Evolutionary conservation across 208 protist genomes (phyloP).

Genomic region (Trypanosoma boissoni): DNA sequence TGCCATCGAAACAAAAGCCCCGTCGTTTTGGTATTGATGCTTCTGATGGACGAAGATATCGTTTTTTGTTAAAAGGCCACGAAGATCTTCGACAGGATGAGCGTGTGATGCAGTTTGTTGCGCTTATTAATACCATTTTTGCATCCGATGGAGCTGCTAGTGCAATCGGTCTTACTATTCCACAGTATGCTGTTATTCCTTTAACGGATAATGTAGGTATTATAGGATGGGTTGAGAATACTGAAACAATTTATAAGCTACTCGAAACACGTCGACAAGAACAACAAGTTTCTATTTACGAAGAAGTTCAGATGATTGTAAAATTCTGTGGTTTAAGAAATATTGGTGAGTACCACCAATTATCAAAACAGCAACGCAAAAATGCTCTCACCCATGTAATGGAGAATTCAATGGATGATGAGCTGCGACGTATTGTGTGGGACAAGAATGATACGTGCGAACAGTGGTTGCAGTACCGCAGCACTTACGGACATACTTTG

Average conservation of each 20-base stretch:
- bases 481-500: conserved; percentile 98
- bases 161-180: conserved; percentile 92
- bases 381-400: conserved; percentile 92
- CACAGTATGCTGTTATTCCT: conserved; percentile 98
- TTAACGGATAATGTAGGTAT: conserved; percentile 99
- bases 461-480: conserved; percentile 98
- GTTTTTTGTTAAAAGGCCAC: conserved; percentile 99
- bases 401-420: conserved; percentile 93
- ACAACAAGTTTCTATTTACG: conserved; percentile 75
- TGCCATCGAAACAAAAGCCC: conserved; percentile 99
- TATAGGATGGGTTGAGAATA: conserved; percentile 98
- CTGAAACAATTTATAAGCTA: conserved; percentile 95
- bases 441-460: conserved; percentile 96
- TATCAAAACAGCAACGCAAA: conserved; percentile 74
- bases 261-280: conserved; percentile 75
- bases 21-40: conserved; percentile 96
- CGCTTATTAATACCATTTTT: conserved; percentile 98
- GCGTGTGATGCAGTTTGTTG: conserved; percentile 99
- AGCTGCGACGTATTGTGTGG: conserved; percentile 97
- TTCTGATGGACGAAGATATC: conserved; percentile 94
- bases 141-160: conserved; percentile 73
- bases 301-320: conserved; percentile 84
- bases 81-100: conserved; percentile 99
- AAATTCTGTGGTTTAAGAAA: conserved; percentile 57
- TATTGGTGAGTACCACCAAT: conserved; percentile 85